Base-by-base conservation (phyloP, 441 rosid species). In the Theobroma grandiflorum region DNA sequence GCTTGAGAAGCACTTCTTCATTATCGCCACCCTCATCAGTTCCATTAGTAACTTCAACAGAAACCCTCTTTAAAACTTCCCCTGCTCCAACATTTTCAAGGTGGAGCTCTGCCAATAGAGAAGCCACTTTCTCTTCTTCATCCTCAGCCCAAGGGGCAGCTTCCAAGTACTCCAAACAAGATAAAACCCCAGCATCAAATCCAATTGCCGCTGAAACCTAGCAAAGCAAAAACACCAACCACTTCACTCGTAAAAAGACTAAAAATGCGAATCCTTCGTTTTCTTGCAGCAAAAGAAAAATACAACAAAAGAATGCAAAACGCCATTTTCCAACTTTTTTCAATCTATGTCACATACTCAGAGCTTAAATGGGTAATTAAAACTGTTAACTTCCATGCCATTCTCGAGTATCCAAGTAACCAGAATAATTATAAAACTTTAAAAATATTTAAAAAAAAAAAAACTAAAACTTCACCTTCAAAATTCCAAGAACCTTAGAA, bases 91-190 rank as follows among this genome's bases (percentile, higher is more conserved):
- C 95, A 65, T 94, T 94, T 82, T 96, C 99, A 72, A 95, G 98
- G 3, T 85, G 90, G 38, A 97, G 89, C 89, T 93, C 98, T 3
- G 96, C 91, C 65, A 97, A 82, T 80, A 95, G 72, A 0, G 96
- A 86, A 47, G 98, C 96, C 75, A 97, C 95, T 81, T 88, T 93
- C 84, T 90, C 93, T 77, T 97, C 99, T 89, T 97, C 99, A 75
- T 95, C 98, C 89, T 95, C 99, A 8, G 95, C 93, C 99, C 99
- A 97, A 31, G 99, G 99, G 50, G 99, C 99, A 43, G 99, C 99
- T 87, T 97, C 99, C 66, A 97, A 88, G 78, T 91, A 94, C 91
- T 97, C 98, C 84, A 97, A 82, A 87, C 99, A 97, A 78, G 98
- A 95, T 53, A 95, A 76, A 47, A 97, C 96, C 75, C 98, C 98